Base-by-base conservation (phyloP, 2,329 filamentous ascomycete species). In the Aciculosporium take region DNA sequence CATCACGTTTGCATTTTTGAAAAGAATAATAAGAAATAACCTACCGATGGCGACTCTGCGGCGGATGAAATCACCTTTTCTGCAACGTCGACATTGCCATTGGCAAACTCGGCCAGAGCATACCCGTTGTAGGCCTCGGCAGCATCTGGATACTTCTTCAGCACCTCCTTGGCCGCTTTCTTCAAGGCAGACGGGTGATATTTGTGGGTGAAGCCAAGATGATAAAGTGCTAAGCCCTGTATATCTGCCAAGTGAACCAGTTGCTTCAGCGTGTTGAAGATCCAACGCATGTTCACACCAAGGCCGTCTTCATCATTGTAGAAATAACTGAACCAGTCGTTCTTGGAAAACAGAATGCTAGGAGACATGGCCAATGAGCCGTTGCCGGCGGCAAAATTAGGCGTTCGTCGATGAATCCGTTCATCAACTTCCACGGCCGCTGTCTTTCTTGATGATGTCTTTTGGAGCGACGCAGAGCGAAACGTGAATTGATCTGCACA, bases 91-190 rank as follows among this genome's bases (percentile, higher is more conserved):
- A 55, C 49, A 20, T 81, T 79, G 0, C 69, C 74, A 24, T 69
- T 70, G 1, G 66, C 64, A 48, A 62, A 68, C 57, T 94, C 84
- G 3, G 86, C 74, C 12, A 85, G 61, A 0, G 81, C 84, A 53
- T 89, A 94, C 0, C 79, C 76, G 49, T 86, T 82, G 59, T 93
- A 95, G 0, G 95, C 64, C 12, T 68, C 64, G 3, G 84, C 56
- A 49, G 76, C 81, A 1, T 74, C 67, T 0, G 78, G 67, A 42
- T 75, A 72, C 37, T 68, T 69, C 53, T 83, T 89, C n/a, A 95
- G 60, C 0, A 94, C 63, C 6, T 62, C 60, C 52, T 85, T 94
- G 0, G 85, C 84, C 6, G 71, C 66, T 54, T 85, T 93, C 49
- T 74, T 80, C 21, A 77, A 74, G 2, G 61, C 65, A 1, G 58